A percentile compares a stretch with the other conserved stretches of the same genome.
These are phyloP conservation scores for Xylariomycetidae sp. DNA, from an alignment of 2,329 filamentous ascomycete genomes.

Conservation along the genomic window DNA sequence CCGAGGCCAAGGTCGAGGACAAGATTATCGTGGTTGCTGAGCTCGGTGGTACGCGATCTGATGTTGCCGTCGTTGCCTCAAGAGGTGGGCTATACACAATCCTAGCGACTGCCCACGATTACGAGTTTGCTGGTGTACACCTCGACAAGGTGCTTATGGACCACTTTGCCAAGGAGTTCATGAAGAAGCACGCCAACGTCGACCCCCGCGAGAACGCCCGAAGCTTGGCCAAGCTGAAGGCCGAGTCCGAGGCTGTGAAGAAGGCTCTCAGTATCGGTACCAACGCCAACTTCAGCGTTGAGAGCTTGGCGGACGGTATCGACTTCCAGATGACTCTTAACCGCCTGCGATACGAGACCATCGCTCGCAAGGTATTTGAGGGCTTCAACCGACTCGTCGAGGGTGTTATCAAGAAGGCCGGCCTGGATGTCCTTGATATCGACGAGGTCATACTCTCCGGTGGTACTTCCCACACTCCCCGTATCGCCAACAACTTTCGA, in stretches of 20 bases:
- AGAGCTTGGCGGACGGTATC: slow-evolving; percentile 80
- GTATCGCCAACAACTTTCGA: slow-evolving; percentile 76
- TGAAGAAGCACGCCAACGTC: slow-evolving; percentile 83
- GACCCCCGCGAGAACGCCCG: slow-evolving; percentile 79
- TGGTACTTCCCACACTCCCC: slow-evolving; percentile 87
- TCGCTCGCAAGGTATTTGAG: slow-evolving; percentile 78
- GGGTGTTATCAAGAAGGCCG: slow-evolving; percentile 83
- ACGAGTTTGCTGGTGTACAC: slow-evolving; percentile 80
- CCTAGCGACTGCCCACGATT: slow-evolving; percentile 89
- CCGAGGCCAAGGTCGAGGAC: slow-evolving; percentile 68
- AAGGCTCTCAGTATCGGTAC: slow-evolving; percentile 83
- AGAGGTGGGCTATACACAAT: slow-evolving; percentile 95
- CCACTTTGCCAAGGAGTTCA: slow-evolving; percentile 97
- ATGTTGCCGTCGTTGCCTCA: slow-evolving; percentile 84
- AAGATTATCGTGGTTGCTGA: slow-evolving; percentile 91
- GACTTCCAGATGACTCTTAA: slow-evolving; percentile 93
- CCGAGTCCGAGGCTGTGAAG: slow-evolving; percentile 87
- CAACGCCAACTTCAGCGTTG: slow-evolving; percentile 87
- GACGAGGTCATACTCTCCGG: slow-evolving; percentile 92
- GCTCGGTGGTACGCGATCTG: slow-evolving; percentile 85
- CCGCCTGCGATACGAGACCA: slow-evolving; percentile 84
- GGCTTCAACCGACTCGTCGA: slow-evolving; percentile 83
- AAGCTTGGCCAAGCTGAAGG: slow-evolving; percentile 83
- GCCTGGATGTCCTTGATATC: slow-evolving; percentile 84
- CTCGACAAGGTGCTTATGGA: slow-evolving; percentile 90